Evolutionary conservation across 202 grass and related monocot genomes (phyloP).

Genomic region (Musa balbisiana): DNA sequence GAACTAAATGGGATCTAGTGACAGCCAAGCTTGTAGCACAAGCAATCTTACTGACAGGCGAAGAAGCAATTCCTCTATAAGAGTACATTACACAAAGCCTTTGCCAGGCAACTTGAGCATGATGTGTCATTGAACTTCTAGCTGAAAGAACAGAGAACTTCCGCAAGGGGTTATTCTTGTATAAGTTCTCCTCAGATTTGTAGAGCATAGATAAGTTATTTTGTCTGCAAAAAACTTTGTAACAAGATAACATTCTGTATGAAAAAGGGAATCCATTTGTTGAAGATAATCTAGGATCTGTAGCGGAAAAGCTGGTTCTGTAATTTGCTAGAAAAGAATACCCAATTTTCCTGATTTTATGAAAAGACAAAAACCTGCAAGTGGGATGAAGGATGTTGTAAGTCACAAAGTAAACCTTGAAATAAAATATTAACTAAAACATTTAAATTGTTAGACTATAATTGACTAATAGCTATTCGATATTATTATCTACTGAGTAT

Average conservation of each 20-base stretch:
- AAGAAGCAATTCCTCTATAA: constrained; percentile 33
- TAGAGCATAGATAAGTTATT: constrained; percentile 11
- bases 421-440: no score
- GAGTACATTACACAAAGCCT: constrained; percentile 35
- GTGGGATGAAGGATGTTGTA: not conserved
- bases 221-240: constrained; percentile 28
- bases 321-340: constrained; percentile 31
- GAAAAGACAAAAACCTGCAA: constrained; percentile 28
- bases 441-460: no score
- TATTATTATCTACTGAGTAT: not conserved
- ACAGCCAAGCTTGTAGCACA: constrained; percentile 68
- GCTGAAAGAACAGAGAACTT: constrained; percentile 52
- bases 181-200: constrained; percentile 32
- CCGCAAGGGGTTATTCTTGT: constrained; percentile 24
- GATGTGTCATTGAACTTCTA: constrained; percentile 40
- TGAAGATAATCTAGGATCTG: constrained; percentile 29
- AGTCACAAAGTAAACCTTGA: no score
- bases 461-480: not conserved
- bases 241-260: constrained; percentile 32
- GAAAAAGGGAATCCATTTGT: constrained; percentile 29
- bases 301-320: constrained; percentile 23
- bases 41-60: constrained; percentile 42
- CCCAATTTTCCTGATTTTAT: constrained; percentile 52
- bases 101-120: constrained; percentile 54
- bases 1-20: constrained; percentile 52